These are phyloP conservation scores for Ogataea hybrid DNA, from an alignment of 1,139 yeast species.

Conservation along the genomic window DNA sequence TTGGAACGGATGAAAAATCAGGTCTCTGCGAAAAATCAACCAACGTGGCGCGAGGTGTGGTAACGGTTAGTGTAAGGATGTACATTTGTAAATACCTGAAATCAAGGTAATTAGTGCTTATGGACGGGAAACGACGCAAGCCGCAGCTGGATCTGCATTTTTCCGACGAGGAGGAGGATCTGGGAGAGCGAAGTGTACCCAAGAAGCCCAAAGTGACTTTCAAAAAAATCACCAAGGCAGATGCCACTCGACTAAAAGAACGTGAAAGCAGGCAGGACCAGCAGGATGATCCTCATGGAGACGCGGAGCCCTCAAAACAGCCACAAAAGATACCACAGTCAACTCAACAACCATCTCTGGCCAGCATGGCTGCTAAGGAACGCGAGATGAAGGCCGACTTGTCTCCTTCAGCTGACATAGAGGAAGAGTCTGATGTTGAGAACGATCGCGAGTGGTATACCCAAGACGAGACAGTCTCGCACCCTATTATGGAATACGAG, in stretches of 20 bases:
- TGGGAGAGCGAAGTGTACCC: neutral
- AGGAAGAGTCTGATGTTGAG: constrained; percentile 5
- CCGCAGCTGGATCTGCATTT: constrained; percentile 5
- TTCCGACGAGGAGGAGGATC: constrained; percentile 10
- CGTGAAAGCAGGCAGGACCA: constrained; percentile 17
- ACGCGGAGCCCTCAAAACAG: neutral
- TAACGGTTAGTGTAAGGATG: constrained; percentile 10
- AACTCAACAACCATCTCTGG: neutral
- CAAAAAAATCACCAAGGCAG: constrained; percentile 44
- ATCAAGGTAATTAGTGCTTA: neutral
- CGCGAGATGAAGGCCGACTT: neutral
- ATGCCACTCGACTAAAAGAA: constrained; percentile 39
- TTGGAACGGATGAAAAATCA: constrained; percentile 5
- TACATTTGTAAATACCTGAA: neutral
- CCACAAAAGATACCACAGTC: too few species aligned
- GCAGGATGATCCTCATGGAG: neutral
- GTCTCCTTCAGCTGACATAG: neutral
- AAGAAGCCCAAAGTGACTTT: constrained; percentile 25
- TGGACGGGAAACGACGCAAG: constrained; percentile 4
- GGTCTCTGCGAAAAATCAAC: constrained; percentile 2
- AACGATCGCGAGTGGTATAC: constrained; percentile 46
- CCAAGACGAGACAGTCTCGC: constrained; percentile 37
- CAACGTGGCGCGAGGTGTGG: constrained; percentile 5
- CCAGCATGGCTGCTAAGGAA: constrained; percentile 5
- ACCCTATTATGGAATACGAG: constrained; percentile 28